These are phyloP conservation scores for Alternaria arbusti DNA, from an alignment of 2,329 filamentous ascomycete species.

Conservation along the genomic window DNA sequence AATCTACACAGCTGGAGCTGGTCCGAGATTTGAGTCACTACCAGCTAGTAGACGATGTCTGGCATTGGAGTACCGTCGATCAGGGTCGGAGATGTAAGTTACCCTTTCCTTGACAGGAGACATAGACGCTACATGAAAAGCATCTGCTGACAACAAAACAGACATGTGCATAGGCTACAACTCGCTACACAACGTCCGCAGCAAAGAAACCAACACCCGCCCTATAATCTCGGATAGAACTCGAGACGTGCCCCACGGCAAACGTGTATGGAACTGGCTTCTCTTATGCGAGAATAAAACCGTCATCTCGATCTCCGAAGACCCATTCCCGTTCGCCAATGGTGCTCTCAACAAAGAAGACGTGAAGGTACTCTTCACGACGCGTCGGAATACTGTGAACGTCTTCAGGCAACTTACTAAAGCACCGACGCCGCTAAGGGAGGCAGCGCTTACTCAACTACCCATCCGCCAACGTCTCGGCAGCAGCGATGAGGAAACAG, in stretches of 20 bases:
- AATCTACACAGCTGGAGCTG: constrained; percentile 44
- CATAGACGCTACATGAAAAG: background rate
- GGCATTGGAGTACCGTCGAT: constrained; percentile 77
- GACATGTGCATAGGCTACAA: constrained; percentile 76
- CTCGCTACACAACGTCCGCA: constrained; percentile 59
- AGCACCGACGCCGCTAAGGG: constrained; percentile 51
- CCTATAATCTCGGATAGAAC: constrained; percentile 41
- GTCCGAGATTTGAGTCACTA: constrained; percentile 57
- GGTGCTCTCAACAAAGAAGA: constrained; percentile 50
- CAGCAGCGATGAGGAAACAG: constrained; percentile 54
- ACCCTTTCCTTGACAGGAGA: background rate
- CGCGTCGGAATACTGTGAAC: constrained; percentile 65
- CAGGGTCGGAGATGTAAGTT: constrained; percentile 67
- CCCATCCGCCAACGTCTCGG: constrained; percentile 55
- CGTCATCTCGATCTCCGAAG: constrained; percentile 73
- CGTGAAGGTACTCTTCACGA: constrained; percentile 56
- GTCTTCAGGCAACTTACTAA: constrained; percentile 68
- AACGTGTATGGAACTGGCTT: constrained; percentile 73
- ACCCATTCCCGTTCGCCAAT: constrained; percentile 52
- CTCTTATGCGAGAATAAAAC: constrained; percentile 74
- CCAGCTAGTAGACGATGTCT: constrained; percentile 71
- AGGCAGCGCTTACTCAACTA: constrained; percentile 52
- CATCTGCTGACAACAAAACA: constrained; percentile 38
- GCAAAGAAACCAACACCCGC: constrained; percentile 27
- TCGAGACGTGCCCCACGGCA: constrained; percentile 55